phyloP scores from a whole-genome alignment of 768 basidiomycete species.

The Lentinula raphanica region DNA sequence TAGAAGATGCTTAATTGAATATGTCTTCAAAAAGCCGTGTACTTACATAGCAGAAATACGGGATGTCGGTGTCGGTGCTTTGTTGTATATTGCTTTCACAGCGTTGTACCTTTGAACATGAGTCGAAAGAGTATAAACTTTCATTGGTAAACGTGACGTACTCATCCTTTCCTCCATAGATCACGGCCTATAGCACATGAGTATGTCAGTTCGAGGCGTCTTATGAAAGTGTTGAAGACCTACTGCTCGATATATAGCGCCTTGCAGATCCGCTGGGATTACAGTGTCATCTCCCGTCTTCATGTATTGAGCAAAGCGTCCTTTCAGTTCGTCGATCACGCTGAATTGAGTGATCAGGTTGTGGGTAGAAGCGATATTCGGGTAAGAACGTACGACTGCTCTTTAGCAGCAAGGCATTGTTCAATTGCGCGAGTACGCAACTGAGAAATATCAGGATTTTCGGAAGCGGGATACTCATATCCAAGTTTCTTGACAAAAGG shows the following conservation, averaged over 20 bases:
- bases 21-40: slow-evolving; percentile 21
- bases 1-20: background rate
- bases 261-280: slow-evolving; percentile 78
- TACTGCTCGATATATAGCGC: slow-evolving; percentile 49
- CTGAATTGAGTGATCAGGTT: slow-evolving; percentile 23
- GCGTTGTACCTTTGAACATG: slow-evolving; percentile 47
- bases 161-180: slow-evolving; percentile 68
- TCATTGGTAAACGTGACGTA: background rate
- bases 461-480: slow-evolving; percentile 46
- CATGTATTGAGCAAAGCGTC: slow-evolving; percentile 64
- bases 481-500: slow-evolving; percentile 60
- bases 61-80: slow-evolving; percentile 69
- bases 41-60: slow-evolving; percentile 67
- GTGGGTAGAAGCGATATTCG: too few species aligned
- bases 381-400: slow-evolving; percentile 25
- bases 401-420: slow-evolving; percentile 39
- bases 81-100: slow-evolving; percentile 60
- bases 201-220: background rate
- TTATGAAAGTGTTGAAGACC: slow-evolving; percentile 16
- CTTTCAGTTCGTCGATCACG: slow-evolving; percentile 47
- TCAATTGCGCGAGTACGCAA: slow-evolving; percentile 55
- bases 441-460: slow-evolving; percentile 48
- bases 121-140: background rate
- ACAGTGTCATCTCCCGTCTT: slow-evolving; percentile 69
- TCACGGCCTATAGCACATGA: slow-evolving; percentile 48